A percentile compares a stretch with the other conserved stretches of the same genome.
These are phyloP conservation scores for Hyphodiscus sp. DNA, from an alignment of 2,329 filamentous ascomycete genomes.

Conservation along the genomic window DNA sequence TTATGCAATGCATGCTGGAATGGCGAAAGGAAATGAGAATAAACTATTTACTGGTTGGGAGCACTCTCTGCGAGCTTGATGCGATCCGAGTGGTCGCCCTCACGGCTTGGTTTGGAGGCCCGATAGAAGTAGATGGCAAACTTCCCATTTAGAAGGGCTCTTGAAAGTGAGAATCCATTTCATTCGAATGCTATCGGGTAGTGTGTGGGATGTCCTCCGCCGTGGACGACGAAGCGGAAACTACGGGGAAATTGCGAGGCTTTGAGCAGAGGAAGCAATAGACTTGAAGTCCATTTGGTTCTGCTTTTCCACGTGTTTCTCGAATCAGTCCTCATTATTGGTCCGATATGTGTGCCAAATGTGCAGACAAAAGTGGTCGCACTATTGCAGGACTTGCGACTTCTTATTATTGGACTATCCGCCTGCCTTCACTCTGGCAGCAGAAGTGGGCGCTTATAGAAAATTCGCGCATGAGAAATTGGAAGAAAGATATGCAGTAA, in stretches of 20 bases:
- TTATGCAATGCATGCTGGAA: not conserved
- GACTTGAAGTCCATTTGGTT: not conserved
- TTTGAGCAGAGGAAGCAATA: not conserved
- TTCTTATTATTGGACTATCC: not conserved
- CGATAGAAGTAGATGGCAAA: not conserved
- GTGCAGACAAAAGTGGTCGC: not conserved
- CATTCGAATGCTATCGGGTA: too few species aligned
- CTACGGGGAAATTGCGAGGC: too few species aligned
- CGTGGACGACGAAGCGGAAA: too few species aligned
- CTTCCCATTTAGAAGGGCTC: not conserved
- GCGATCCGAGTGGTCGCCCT: not conserved
- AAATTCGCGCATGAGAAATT: not conserved
- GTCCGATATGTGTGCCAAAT: not conserved
- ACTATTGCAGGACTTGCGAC: not conserved
- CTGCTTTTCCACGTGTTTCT: not conserved
- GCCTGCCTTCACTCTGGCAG: not conserved
- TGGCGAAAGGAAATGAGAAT: too few species aligned
- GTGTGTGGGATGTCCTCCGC: not conserved
- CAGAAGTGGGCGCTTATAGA: not conserved
- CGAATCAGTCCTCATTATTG: not conserved
- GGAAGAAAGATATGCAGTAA: not conserved
- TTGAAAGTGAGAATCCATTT: too few species aligned
- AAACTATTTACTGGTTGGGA: not conserved
- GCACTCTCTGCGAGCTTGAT: not conserved
- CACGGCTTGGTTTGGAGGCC: too few species aligned